Conservation (phyloP, 2,329 filamentous ascomycete genomes). For the Colletotrichum tabaci region DNA sequence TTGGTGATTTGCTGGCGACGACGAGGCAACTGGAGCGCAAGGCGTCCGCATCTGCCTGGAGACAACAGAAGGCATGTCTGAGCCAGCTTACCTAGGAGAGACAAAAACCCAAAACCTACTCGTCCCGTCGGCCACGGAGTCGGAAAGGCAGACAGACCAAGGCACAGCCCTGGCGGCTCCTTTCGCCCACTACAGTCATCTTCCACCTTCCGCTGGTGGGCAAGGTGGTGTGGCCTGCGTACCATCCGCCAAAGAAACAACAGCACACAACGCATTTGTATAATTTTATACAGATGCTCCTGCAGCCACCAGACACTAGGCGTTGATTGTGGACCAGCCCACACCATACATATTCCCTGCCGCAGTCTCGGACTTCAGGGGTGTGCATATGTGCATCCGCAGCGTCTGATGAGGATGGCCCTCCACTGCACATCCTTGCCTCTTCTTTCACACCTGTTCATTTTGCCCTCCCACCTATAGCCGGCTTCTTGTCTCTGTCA, state of each 20-base stretch:
- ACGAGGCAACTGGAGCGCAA: constrained; percentile 32
- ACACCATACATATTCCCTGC: constrained; percentile 22
- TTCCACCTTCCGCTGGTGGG: constrained; percentile 16
- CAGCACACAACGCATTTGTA: constrained; percentile 17
- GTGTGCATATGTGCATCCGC: constrained; percentile 28
- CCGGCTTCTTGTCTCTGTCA: not conserved
- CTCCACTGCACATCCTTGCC: constrained; percentile 30
- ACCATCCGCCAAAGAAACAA: constrained; percentile 6
- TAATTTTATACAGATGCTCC: constrained; percentile 21
- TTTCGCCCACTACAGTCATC: constrained; percentile 17
- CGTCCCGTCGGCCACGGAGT: constrained; percentile 7
- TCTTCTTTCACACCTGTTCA: constrained; percentile 28
- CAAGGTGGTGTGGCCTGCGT: constrained; percentile 26
- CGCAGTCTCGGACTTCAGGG: constrained; percentile 23
- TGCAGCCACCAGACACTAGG: constrained; percentile 29
- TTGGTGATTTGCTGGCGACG: constrained; percentile 20
- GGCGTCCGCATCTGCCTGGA: constrained; percentile 34
- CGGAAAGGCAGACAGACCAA: constrained; percentile 22
- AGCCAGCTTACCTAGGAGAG: constrained; percentile 6
- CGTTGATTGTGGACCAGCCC: constrained; percentile 27
- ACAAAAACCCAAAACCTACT: constrained; percentile 14
- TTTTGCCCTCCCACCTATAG: constrained; percentile 10
- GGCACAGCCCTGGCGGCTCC: constrained; percentile 34
- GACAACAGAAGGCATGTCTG: constrained; percentile 16
- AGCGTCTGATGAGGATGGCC: constrained; percentile 29